A percentile compares a stretch with the other conserved stretches of the same genome.
Conservation (phyloP, 202 grass and related monocot species). For the Eragrostis tef region DNA sequence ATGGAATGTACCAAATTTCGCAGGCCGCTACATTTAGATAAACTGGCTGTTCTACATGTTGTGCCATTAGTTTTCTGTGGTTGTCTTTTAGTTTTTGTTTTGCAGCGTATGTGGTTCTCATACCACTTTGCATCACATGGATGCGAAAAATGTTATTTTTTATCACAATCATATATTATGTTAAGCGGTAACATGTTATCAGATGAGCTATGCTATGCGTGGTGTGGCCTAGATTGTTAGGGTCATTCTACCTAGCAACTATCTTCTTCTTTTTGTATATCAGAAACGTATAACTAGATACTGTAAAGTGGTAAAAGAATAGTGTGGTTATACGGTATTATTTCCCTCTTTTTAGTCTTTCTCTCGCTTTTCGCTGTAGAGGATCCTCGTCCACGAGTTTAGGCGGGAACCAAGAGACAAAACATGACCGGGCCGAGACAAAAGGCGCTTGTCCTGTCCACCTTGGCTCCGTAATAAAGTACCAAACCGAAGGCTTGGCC, state of each 20-base stretch:
- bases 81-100: not conserved
- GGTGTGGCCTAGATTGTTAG: not conserved
- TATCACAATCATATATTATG: too few relatives aligned
- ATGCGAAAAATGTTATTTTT: not conserved
- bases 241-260: not conserved
- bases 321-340: too few relatives aligned
- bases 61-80: not conserved
- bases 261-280: not conserved
- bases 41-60: not conserved
- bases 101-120: not conserved
- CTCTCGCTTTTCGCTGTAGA: not conserved
- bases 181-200: too few relatives aligned
- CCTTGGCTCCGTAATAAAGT: conserved; percentile 57
- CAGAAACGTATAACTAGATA: too few relatives aligned
- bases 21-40: not conserved
- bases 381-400: not conserved
- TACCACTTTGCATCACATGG: not conserved
- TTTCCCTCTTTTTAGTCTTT: not conserved
- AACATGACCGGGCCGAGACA: conserved; percentile 15
- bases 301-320: too few relatives aligned
- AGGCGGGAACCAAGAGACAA: conserved; percentile 34
- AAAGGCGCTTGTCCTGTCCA: conserved; percentile 19
- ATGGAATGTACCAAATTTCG: not conserved
- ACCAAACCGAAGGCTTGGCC: not conserved
- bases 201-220: not conserved